phyloP scores from a whole-genome alignment of 2,329 filamentous ascomycete species.

The Aspergillus brunneoviolaceus region DNA sequence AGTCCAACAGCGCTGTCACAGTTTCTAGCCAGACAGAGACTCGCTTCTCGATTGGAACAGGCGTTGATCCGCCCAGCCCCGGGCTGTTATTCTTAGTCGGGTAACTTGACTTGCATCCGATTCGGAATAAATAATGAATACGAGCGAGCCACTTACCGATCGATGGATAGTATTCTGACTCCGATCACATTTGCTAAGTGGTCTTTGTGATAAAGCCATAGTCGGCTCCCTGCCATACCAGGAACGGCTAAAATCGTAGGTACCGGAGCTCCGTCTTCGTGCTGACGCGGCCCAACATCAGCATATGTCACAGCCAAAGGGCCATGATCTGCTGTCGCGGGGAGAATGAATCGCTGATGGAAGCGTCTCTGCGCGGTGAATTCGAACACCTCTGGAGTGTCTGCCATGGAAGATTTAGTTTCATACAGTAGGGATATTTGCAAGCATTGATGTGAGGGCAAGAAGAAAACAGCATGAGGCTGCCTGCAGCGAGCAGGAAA shows the following conservation, averaged over 20 bases:
- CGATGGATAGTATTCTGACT: background rate
- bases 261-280: background rate
- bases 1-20: background rate
- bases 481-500: too few relatives aligned
- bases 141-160: background rate
- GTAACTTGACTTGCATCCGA: too few relatives aligned
- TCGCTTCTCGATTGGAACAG: background rate
- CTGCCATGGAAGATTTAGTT: background rate
- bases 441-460: too few relatives aligned
- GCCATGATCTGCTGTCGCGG: background rate
- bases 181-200: background rate
- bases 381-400: background rate
- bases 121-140: background rate
- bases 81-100: background rate
- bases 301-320: background rate
- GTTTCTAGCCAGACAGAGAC: constrained; percentile 1
- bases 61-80: background rate
- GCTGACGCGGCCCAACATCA: background rate
- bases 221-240: background rate
- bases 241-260: background rate
- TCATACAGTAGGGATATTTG: too few relatives aligned
- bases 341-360: background rate
- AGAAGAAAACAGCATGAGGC: too few relatives aligned
- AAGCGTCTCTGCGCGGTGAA: background rate
- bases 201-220: constrained; percentile 1